These are phyloP conservation scores for Monosporascus cannonballus DNA, from an alignment of 2,329 filamentous ascomycete genomes.

Conservation along the genomic window DNA sequence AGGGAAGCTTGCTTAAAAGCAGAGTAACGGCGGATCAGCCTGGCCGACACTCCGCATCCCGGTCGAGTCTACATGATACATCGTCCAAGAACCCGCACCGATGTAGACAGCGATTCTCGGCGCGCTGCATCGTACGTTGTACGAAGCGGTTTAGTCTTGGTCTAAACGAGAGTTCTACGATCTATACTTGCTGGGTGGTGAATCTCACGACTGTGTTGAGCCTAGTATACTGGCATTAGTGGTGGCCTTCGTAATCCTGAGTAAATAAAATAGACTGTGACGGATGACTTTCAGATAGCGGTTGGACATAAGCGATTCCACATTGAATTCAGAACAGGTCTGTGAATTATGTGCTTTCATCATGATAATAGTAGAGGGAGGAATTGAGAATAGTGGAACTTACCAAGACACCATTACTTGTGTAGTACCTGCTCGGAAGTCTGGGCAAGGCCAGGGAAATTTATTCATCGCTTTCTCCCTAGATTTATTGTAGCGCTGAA, in stretches of 20 bases:
- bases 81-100: too few species aligned
- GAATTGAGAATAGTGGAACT: constrained; percentile 14
- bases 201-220: too few species aligned
- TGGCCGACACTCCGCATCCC: too few species aligned
- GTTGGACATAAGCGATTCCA: constrained; percentile 72
- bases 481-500: neutral
- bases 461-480: neutral
- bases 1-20: too few species aligned
- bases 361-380: constrained; percentile 45
- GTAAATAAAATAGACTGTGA: neutral
- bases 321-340: constrained; percentile 74
- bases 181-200: too few species aligned
- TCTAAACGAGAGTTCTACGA: too few species aligned
- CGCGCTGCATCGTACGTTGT: too few species aligned
- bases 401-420: constrained; percentile 29
- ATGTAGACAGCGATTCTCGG: too few species aligned
- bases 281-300: constrained; percentile 62
- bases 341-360: constrained; percentile 70
- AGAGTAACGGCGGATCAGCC: too few species aligned
- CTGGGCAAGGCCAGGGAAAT: neutral
- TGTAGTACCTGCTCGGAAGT: neutral
- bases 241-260: neutral
- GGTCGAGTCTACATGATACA: too few species aligned
- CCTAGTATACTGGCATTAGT: constrained; percentile 3
- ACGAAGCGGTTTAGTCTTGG: too few species aligned